Conservation (phyloP, 495 filamentous ascomycete genomes). For the Aeminium ludgeri region DNA sequence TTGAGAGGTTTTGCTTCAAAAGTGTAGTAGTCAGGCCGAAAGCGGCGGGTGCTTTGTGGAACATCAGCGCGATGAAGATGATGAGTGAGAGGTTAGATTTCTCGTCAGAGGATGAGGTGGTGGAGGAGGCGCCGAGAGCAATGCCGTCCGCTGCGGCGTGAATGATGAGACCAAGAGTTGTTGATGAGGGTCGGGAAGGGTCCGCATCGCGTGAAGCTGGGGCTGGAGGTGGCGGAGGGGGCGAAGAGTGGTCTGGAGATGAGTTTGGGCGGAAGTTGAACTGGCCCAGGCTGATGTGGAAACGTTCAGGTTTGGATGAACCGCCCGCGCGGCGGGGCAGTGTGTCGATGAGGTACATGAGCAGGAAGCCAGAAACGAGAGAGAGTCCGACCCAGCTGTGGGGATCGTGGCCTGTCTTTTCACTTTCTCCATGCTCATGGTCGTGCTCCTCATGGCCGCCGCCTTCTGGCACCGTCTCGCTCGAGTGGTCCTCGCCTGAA, state of each 20-base stretch:
- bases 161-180: constrained; percentile 86
- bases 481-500: neutral
- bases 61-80: constrained; percentile 89
- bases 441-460: constrained; percentile 25
- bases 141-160: constrained; percentile 95
- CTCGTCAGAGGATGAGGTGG: constrained; percentile 34
- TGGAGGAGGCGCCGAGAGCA: constrained; percentile 78
- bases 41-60: constrained; percentile 91
- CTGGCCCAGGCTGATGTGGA: constrained; percentile 71
- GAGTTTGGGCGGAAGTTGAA: constrained; percentile 33
- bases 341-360: constrained; percentile 95
- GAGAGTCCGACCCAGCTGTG: constrained; percentile 72
- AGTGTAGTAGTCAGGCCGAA: constrained; percentile 85
- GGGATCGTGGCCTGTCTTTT: constrained; percentile 29
- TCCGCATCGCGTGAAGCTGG: neutral
- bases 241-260: constrained; percentile 9
- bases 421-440: constrained; percentile 4
- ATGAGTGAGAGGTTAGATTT: constrained; percentile 51
- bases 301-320: constrained; percentile 34
- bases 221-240: constrained; percentile 12
- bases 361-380: constrained; percentile 71
- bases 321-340: constrained; percentile 54
- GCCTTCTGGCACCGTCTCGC: constrained; percentile 7
- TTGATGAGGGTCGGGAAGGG: constrained; percentile 36
- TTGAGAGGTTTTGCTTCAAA: constrained; percentile 73